Conservation (phyloP, 225 moss, liverwort and hornwort genomes). For the Thuidium tamariscinum region DNA sequence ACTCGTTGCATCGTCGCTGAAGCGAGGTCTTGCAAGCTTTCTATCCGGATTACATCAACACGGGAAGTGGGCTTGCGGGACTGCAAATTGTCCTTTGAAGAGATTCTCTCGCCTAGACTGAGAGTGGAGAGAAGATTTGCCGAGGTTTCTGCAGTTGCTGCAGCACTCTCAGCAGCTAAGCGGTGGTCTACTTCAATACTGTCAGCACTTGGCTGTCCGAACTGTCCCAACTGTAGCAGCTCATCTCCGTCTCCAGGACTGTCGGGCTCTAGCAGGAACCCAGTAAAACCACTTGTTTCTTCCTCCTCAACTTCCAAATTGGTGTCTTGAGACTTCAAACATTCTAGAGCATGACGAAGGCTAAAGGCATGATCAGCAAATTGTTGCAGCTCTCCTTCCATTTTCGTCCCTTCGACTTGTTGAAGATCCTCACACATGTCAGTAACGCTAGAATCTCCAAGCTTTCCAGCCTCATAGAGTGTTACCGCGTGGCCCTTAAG, state of each 20-base stretch:
- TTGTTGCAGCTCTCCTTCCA: conserved; percentile 96
- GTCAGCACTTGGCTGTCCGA: neutral
- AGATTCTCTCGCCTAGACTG: conserved; percentile 20
- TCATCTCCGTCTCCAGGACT: conserved; percentile 31
- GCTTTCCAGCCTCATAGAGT: conserved; percentile 92
- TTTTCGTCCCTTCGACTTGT: conserved; percentile 88
- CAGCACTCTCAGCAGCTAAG: conserved; percentile 14
- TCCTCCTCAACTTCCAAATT: conserved; percentile 37
- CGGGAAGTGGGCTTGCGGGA: conserved; percentile 53
- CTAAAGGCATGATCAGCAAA: conserved; percentile 98
- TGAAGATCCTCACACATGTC: conserved; percentile 99
- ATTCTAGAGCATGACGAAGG: conserved; percentile 88
- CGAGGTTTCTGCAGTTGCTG: neutral
- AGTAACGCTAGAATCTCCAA: conserved; percentile 87
- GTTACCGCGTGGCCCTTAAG: conserved; percentile 97
- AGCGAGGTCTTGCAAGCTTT: conserved; percentile 87
- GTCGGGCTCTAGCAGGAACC: conserved; percentile 55
- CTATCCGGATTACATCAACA: conserved; percentile 92
- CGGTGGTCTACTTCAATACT: conserved; percentile 24
- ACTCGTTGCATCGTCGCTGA: conserved; percentile 87
- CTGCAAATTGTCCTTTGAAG: conserved; percentile 29
- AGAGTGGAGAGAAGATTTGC: conserved; percentile 16
- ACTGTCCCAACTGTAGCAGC: neutral
- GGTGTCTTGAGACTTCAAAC: conserved; percentile 67
- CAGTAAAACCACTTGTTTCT: conserved; percentile 17